A percentile compares a stretch with the other conserved stretches of the same genome.
phyloP scores from a whole-genome alignment of 371 early-diverging fungal genomes.

The Thermomucor indicae-seudaticae region DNA sequence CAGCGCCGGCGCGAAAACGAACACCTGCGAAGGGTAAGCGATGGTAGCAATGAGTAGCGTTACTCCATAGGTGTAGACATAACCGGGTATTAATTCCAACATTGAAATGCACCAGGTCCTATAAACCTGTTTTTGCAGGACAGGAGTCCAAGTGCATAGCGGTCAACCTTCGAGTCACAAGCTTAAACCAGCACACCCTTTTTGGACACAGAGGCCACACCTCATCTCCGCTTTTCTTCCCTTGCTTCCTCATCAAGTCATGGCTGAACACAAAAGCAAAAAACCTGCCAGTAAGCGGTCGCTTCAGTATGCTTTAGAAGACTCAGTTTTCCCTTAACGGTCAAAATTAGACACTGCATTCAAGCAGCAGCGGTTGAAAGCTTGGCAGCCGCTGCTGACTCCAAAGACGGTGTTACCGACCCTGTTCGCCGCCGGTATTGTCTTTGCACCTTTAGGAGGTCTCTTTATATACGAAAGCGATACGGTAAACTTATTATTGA shows the following conservation, averaged over 20 bases:
- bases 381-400: conserved; percentile 91
- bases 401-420: conserved; percentile 86
- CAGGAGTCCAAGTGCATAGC: neutral
- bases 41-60: conserved; percentile 19
- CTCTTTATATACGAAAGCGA: conserved; percentile 60
- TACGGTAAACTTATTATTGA: conserved; percentile 22
- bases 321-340: no score
- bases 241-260: neutral
- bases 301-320: no score
- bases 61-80: neutral
- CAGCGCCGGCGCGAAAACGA: conserved; percentile 23
- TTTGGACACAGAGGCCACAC: neutral
- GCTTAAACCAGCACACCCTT: neutral
- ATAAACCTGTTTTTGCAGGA: neutral
- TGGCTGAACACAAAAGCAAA: conserved; percentile 41
- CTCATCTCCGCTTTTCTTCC: neutral
- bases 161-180: neutral
- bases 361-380: conserved; percentile 89
- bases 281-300: conserved; percentile 51
- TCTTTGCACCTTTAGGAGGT: conserved; percentile 85
- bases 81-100: neutral
- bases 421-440: conserved; percentile 77
- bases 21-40: conserved; percentile 37
- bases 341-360: conserved; percentile 86
- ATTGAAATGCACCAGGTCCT: neutral